Percentiles rank a stretch among this genome's conserved stretches.
phyloP scores from a whole-genome alignment of 192 early-diverging fungal species.

The Linnemannia zychae region DNA sequence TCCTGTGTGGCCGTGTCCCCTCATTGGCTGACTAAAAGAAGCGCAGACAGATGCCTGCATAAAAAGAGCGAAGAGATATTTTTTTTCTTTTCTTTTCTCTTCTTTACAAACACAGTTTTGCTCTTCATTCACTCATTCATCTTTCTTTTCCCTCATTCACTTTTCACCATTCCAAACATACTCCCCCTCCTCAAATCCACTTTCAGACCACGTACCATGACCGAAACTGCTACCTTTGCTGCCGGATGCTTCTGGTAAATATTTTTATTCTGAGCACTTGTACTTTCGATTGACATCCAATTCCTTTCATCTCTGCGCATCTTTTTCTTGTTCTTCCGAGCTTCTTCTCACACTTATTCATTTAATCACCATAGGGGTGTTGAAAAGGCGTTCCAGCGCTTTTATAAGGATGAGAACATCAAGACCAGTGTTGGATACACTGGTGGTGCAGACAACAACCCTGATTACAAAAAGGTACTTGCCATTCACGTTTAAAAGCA shows the following conservation, averaged over 20 bases:
- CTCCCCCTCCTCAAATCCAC: conserved; percentile 1
- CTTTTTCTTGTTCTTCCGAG: not conserved
- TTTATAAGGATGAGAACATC: conserved; percentile 64
- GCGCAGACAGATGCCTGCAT: not conserved
- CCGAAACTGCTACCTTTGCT: conserved; percentile 84
- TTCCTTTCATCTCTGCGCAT: not conserved
- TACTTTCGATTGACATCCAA: not conserved
- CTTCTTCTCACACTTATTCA: too few species aligned
- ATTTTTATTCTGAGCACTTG: not conserved
- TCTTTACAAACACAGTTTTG: not conserved
- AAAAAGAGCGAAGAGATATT: not conserved
- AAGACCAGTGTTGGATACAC: conserved; percentile 68
- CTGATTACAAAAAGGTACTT: conserved; percentile 65
- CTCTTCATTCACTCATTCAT: not conserved
- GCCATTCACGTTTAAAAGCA: not conserved
- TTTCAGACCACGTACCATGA: conserved; percentile 27
- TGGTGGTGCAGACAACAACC: conserved; percentile 60
- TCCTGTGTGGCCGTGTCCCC: not conserved
- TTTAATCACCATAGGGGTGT: conserved; percentile 60
- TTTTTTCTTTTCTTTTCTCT: not conserved
- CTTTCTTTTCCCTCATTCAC: not conserved
- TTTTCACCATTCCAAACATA: conserved; percentile 4
- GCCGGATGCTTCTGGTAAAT: conserved; percentile 94
- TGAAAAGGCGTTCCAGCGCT: conserved; percentile 64
- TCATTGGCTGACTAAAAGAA: conserved; percentile 6